Conservation (phyloP, 2,329 filamentous ascomycete genomes). For the Cordyceps sp. region DNA sequence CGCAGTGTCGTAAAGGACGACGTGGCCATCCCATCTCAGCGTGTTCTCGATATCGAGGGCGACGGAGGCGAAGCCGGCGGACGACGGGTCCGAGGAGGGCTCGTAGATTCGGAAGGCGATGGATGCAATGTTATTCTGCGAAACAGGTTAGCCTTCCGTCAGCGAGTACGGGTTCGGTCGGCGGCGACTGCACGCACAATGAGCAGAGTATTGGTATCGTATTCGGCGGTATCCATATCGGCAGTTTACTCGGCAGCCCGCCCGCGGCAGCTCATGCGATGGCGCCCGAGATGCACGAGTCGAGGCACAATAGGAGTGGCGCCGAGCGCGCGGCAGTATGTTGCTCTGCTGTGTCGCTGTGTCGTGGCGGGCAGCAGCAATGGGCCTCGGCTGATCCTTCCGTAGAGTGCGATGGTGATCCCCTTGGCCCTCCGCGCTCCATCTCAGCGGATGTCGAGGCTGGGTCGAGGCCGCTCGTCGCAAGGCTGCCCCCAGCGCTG, state of each 20-base stretch:
- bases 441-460: conserved; percentile 18
- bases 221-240: conserved; percentile 48
- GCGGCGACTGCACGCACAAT: conserved; percentile 35
- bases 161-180: too few species aligned
- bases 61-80: conserved; percentile 25
- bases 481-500: neutral
- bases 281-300: neutral
- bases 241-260: conserved; percentile 10
- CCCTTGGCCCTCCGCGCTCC: conserved; percentile 14
- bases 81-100: conserved; percentile 23
- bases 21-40: conserved; percentile 33
- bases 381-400: conserved; percentile 5
- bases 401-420: conserved; percentile 2
- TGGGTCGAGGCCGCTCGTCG: conserved; percentile 5
- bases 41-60: conserved; percentile 33
- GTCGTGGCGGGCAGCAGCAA: conserved; percentile 3
- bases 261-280: conserved; percentile 1
- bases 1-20: conserved; percentile 33
- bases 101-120: conserved; percentile 40
- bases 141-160: conserved; percentile 3
- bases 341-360: too few species aligned
- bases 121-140: conserved; percentile 38
- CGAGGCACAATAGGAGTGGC: conserved; percentile 1
- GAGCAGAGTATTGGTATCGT: conserved; percentile 43
- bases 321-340: conserved; percentile 1